phyloP scores from a whole-genome alignment of 2,329 filamentous ascomycete species.

The Cytospora chrysosperma region DNA sequence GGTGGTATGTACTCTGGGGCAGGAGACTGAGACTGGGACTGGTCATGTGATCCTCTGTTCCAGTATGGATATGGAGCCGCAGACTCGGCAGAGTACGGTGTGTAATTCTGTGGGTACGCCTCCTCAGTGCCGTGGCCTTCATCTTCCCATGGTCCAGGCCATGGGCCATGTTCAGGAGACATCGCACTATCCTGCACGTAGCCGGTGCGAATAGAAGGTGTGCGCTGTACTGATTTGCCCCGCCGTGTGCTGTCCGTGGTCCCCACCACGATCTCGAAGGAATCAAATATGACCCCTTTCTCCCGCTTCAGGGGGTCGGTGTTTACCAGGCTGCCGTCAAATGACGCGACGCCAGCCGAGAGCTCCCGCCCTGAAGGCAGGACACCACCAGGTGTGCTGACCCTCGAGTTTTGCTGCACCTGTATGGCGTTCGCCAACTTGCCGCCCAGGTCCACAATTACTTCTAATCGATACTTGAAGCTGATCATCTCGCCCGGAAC shows the following conservation, averaged over 20 bases:
- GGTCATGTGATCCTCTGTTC: slow-evolving; percentile 33
- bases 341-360: slow-evolving; percentile 34
- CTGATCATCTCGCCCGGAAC: slow-evolving; percentile 93
- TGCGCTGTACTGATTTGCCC: slow-evolving; percentile 33
- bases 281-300: slow-evolving; percentile 85
- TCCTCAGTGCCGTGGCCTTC: slow-evolving; percentile 24
- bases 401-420: slow-evolving; percentile 54
- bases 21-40: slow-evolving; percentile 41
- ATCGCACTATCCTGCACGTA: slow-evolving; percentile 27
- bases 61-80: slow-evolving; percentile 35
- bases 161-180: slow-evolving; percentile 28
- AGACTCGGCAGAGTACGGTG: slow-evolving; percentile 24
- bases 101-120: slow-evolving; percentile 24
- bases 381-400: slow-evolving; percentile 38
- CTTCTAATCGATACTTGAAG: slow-evolving; percentile 91
- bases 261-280: slow-evolving; percentile 84
- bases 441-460: slow-evolving; percentile 88
- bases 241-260: slow-evolving; percentile 72
- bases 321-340: slow-evolving; percentile 71
- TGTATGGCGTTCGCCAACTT: slow-evolving; percentile 74
- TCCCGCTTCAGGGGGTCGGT: slow-evolving; percentile 83
- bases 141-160: slow-evolving; percentile 24
- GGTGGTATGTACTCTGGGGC: slow-evolving; percentile 53
- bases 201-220: slow-evolving; percentile 27
- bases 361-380: slow-evolving; percentile 20